phyloP scores from a whole-genome alignment of 1,139 yeast species.

The Pichia sp. region DNA sequence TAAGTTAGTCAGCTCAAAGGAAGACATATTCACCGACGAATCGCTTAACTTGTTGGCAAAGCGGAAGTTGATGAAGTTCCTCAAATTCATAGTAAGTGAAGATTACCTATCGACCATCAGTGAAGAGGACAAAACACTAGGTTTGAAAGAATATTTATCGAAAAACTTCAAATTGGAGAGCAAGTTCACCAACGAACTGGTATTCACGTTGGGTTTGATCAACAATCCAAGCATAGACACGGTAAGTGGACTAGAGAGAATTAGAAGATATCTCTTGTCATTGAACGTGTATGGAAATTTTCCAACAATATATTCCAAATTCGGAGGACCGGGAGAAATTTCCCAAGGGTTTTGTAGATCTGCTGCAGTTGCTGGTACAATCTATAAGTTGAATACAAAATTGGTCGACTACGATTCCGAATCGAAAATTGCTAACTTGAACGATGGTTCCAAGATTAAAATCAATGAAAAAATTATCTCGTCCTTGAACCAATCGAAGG shows the following conservation, averaged over 20 bases:
- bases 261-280: conserved; percentile 78
- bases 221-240: conserved; percentile 57
- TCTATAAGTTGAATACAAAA: conserved; percentile 74
- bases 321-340: conserved; percentile 94
- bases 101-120: conserved; percentile 20
- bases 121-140: conserved; percentile 27
- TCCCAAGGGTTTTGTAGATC: conserved; percentile 96
- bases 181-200: conserved; percentile 77
- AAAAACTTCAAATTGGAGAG: conserved; percentile 60
- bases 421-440: conserved; percentile 63
- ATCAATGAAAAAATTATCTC: conserved; percentile 74
- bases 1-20: conserved; percentile 76
- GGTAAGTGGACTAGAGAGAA: conserved; percentile 71
- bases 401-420: conserved; percentile 61
- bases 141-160: conserved; percentile 47
- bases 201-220: conserved; percentile 81
- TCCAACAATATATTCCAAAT: conserved; percentile 88
- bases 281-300: conserved; percentile 91
- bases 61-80: conserved; percentile 84
- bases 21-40: conserved; percentile 91
- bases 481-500: conserved; percentile 68
- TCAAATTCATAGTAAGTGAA: conserved; percentile 75
- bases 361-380: conserved; percentile 97
- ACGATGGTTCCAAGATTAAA: conserved; percentile 70
- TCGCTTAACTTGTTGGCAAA: conserved; percentile 71